Base-by-base conservation (phyloP, 345 rosid genomes). In the Conringia planisiliqua region DNA sequence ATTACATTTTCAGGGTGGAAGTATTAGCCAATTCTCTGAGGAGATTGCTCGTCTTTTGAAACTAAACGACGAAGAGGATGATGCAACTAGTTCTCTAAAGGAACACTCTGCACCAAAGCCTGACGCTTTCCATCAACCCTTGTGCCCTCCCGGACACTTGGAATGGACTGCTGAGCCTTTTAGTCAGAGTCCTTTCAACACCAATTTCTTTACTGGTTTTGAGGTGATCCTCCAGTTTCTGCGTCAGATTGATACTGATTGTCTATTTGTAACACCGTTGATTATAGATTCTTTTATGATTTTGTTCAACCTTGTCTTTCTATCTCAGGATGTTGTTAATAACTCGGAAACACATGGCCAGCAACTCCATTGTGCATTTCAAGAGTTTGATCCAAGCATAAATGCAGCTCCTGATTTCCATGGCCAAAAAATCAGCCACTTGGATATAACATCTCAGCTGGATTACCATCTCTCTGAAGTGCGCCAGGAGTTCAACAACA, bases 51-150 rank as follows among this genome's bases (percentile, higher is more conserved):
- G 87, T 50, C 55, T 85, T 57, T 56, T 90, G 79, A 91, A 86
- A 60, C 63, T 86, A 14, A 69, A 60, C 1, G 86, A 88, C 6
- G 95, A 86, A 74, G 85, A 90, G 78, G 98, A 90, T 75, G 98
- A 93, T 83, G 97, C 97, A 6, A 85, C 82, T 38, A 93, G 98
- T 78, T 42, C 82, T 55, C 78, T 90, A 33, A 79, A 83, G 58
- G 87, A 77, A 64, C 74, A 75, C 7, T 36, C 83, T 32, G 71
- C 58, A 54, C 56, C 82, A 62, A 84, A 87, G 77, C 82, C 88
- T 1, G 88, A 71, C 17, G 76, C 58, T 59, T 81, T 80, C 52
- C 39, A 67, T 61, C 83, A 83, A 77, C 70, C 43, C 82, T 60
- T 76, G 57, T 71, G 48, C 46, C 29, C 67, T 71, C 74, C 83